phyloP scores from a whole-genome alignment of 2,329 filamentous ascomycete genomes.

The Botrytis squamosa region DNA sequence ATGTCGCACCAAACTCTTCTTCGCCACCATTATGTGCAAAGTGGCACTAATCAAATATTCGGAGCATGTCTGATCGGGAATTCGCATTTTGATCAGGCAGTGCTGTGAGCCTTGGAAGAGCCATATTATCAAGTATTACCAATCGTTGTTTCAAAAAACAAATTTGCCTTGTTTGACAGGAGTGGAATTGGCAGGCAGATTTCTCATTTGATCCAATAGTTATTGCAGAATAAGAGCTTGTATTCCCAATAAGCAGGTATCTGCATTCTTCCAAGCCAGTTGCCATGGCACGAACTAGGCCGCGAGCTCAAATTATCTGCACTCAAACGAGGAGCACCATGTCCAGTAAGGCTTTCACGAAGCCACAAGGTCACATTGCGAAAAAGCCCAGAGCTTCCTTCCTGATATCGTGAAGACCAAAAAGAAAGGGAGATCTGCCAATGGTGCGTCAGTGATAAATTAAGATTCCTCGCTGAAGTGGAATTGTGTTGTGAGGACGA shows the following conservation, averaged over 20 bases:
- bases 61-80: background rate
- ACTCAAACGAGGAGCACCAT: background rate
- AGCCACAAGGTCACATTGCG: background rate
- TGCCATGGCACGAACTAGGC: background rate
- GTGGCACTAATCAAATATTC: background rate
- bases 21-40: background rate
- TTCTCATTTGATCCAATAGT: background rate
- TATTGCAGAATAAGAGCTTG: background rate
- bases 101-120: background rate
- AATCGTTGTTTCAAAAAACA: background rate
- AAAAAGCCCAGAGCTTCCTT: background rate
- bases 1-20: background rate
- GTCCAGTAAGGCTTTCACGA: background rate
- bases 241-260: background rate
- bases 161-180: background rate
- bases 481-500: background rate
- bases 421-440: too few relatives aligned
- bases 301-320: background rate
- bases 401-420: too few relatives aligned
- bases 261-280: background rate
- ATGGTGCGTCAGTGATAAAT: too few relatives aligned
- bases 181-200: background rate
- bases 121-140: background rate
- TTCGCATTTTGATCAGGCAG: background rate
- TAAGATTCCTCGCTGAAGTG: background rate